phyloP scores from a whole-genome alignment of 75 land plant species.

The Ceratopteris richardii region DNA sequence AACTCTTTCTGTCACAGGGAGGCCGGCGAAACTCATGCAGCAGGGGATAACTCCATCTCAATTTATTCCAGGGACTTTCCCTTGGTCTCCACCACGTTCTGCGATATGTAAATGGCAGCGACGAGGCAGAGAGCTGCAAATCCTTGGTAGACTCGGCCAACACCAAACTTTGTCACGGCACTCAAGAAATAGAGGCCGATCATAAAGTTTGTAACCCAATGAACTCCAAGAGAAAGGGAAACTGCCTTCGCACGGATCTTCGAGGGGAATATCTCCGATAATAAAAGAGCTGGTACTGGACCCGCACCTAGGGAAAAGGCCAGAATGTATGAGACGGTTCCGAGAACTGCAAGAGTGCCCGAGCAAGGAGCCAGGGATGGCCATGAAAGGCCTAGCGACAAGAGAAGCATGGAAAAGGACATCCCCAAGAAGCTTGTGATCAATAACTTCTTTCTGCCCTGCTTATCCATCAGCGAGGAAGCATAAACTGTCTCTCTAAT shows the following conservation, averaged over 20 bases:
- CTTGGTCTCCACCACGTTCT: conserved; percentile 93
- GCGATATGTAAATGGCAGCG: conserved; percentile 66
- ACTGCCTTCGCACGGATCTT: conserved; percentile 97
- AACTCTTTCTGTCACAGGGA: no score
- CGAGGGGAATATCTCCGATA: no score
- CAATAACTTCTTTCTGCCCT: no score
- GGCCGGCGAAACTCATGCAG: no score
- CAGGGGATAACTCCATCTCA: conserved; percentile 64
- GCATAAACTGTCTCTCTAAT: no score
- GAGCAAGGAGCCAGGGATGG: no score
- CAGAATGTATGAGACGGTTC: no score
- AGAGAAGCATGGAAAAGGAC: no score
- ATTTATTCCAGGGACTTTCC: conserved; percentile 93
- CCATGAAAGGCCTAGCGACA: no score
- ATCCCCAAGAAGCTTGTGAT: no score
- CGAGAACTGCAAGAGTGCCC: no score
- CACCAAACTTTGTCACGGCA: conserved; percentile 78
- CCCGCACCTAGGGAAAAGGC: conserved; percentile 97
- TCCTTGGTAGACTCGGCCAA: conserved; percentile 77
- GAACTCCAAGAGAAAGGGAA: conserved; percentile 85
- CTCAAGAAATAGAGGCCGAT: conserved; percentile 94
- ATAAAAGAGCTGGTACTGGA: conserved; percentile 94
- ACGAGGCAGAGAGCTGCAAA: conserved; percentile 63
- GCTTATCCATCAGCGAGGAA: no score
- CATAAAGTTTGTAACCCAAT: conserved; percentile 91